A percentile compares a stretch with the other conserved stretches of the same genome.
Evolutionary conservation across 2,329 filamentous ascomycete genomes (phyloP).

Genomic region (Pseudonectria foliicola): DNA sequence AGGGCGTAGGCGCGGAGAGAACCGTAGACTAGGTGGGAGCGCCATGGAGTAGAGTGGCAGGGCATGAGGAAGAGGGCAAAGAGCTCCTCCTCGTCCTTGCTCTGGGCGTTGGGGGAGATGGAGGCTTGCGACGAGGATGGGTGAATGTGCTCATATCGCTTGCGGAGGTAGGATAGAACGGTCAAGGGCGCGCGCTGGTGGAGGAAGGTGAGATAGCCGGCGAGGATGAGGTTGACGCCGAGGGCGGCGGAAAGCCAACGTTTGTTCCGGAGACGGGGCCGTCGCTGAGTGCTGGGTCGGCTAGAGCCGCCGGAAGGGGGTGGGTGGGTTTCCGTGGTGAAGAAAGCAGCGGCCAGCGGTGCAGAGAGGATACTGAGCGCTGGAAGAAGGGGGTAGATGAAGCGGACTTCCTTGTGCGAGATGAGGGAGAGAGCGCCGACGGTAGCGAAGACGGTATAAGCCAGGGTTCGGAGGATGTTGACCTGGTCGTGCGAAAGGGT

Average conservation of each 20-base stretch:
- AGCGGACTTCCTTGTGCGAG: slow-evolving; percentile 94
- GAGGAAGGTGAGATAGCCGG: slow-evolving; percentile 63
- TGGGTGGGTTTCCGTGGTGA: slow-evolving; percentile 34
- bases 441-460: slow-evolving; percentile 52
- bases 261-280: slow-evolving; percentile 41
- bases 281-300: slow-evolving; percentile 18
- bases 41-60: slow-evolving; percentile 94
- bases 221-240: slow-evolving; percentile 61
- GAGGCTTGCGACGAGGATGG: slow-evolving; percentile 23
- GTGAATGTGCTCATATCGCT: slow-evolving; percentile 57
- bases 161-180: slow-evolving; percentile 69
- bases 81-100: slow-evolving; percentile 33
- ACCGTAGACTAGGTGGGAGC: slow-evolving; percentile 74
- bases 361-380: slow-evolving; percentile 77
- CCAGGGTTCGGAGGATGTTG: slow-evolving; percentile 37
- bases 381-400: slow-evolving; percentile 88
- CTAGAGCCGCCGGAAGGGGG: slow-evolving; percentile 20
- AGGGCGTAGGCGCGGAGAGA: slow-evolving; percentile 73
- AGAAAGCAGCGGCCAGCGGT: slow-evolving; percentile 57
- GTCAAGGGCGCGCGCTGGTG: slow-evolving; percentile 77
- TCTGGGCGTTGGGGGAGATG: slow-evolving; percentile 19
- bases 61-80: slow-evolving; percentile 84
- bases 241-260: slow-evolving; percentile 52
- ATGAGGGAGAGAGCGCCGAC: slow-evolving; percentile 64
- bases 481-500: slow-evolving; percentile 23